These are phyloP conservation scores for Pichia manshurica DNA, from an alignment of 805 yeast genomes.

Conservation along the genomic window DNA sequence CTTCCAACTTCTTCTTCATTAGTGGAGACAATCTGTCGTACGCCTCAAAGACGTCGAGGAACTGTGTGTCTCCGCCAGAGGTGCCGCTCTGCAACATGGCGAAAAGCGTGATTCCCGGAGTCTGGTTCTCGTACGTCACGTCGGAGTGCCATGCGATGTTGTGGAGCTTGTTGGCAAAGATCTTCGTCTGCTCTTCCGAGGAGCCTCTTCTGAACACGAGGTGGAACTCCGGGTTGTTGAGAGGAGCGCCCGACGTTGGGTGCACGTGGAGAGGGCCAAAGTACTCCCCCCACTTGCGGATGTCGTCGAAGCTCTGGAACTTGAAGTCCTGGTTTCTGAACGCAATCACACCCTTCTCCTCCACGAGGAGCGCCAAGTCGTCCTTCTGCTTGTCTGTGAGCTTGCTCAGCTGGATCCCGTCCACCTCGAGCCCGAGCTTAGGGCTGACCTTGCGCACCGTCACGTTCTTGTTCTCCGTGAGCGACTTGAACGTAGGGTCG, in stretches of 20 bases:
- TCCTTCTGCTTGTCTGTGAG: constrained; percentile 52
- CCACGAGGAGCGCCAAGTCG: constrained; percentile 63
- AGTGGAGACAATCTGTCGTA: constrained; percentile 65
- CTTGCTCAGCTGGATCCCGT: constrained; percentile 53
- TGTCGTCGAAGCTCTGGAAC: constrained; percentile 44
- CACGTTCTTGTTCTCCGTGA: constrained; percentile 33
- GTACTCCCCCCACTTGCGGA: constrained; percentile 49
- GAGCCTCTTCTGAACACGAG: constrained; percentile 49
- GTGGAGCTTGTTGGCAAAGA: constrained; percentile 32
- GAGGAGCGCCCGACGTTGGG: constrained; percentile 70
- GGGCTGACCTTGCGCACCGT: constrained; percentile 49
- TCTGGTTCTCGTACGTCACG: constrained; percentile 67
- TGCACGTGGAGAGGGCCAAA: constrained; percentile 71
- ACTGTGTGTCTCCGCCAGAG: constrained; percentile 79
- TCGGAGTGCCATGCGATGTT: constrained; percentile 64
- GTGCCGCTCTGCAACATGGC: constrained; percentile 46
- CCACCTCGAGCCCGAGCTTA: constrained; percentile 61
- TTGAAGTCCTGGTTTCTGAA: constrained; percentile 65
- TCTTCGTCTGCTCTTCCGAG: constrained; percentile 33
- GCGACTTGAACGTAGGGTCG: constrained; percentile 48
- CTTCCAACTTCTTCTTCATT: constrained; percentile 51
- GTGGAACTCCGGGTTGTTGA: constrained; percentile 53
- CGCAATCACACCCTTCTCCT: constrained; percentile 65
- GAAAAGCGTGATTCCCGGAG: constrained; percentile 67
- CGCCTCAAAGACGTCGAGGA: constrained; percentile 63